Percentiles rank a stretch among this genome's conserved stretches.
phyloP scores from a whole-genome alignment of 805 yeast genomes.

The Citeromyces matritensis region DNA sequence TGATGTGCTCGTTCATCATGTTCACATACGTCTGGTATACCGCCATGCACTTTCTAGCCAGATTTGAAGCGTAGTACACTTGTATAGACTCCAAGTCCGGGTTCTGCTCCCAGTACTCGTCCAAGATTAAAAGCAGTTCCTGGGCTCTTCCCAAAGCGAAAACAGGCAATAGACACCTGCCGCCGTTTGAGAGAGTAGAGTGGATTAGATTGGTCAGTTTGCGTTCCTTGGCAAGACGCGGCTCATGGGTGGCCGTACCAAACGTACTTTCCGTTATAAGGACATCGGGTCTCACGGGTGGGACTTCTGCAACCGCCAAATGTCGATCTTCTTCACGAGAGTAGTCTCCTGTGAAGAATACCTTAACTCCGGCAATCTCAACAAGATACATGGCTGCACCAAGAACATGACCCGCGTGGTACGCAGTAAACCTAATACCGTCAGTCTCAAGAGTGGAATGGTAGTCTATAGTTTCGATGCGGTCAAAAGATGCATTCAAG shows the following conservation, averaged over 20 bases:
- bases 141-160: constrained; percentile 97
- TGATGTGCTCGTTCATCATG: constrained; percentile 91
- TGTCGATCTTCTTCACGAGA: constrained; percentile 95
- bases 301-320: constrained; percentile 88
- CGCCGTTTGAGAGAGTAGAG: constrained; percentile 73
- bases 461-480: constrained; percentile 87
- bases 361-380: constrained; percentile 84
- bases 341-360: constrained; percentile 91
- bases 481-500: constrained; percentile 71
- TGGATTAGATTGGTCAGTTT: constrained; percentile 74
- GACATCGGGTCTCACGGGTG: constrained; percentile 75
- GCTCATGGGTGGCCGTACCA: constrained; percentile 96
- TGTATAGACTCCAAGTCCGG: constrained; percentile 71
- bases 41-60: constrained; percentile 94
- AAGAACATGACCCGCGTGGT: constrained; percentile 98
- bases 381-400: constrained; percentile 98
- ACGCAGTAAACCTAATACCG: constrained; percentile 92
- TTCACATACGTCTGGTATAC: constrained; percentile 93
- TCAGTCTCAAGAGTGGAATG: constrained; percentile 92
- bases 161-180: constrained; percentile 83
- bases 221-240: constrained; percentile 71
- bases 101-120: constrained; percentile 86
- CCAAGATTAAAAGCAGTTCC: constrained; percentile 76
- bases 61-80: constrained; percentile 80
- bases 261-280: constrained; percentile 91